A percentile compares a stretch with the other conserved stretches of the same genome.
Conservation (phyloP, 179 eudicot genomes). For the Beta lomatogona region DNA sequence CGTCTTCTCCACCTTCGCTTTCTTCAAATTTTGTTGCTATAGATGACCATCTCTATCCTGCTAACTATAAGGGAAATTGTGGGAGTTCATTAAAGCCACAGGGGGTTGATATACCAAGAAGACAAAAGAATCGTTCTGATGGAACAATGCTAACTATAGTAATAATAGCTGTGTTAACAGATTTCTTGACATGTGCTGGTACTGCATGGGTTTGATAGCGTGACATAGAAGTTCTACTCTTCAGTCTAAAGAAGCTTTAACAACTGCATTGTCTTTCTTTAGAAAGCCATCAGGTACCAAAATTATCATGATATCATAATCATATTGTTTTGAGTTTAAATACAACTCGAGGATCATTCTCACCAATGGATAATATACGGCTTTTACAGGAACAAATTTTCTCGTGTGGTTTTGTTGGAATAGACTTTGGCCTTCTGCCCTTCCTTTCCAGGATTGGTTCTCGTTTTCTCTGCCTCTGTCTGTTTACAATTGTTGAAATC, state of each 20-base stretch:
- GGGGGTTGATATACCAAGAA: slow-evolving; percentile 66
- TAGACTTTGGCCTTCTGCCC: too few relatives aligned
- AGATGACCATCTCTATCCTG: slow-evolving; percentile 50
- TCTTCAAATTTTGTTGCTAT: slow-evolving; percentile 45
- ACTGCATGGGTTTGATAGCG: too few relatives aligned
- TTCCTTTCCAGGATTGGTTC: too few relatives aligned
- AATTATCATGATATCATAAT: neutral
- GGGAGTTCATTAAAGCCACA: slow-evolving; percentile 63
- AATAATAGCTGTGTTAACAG: slow-evolving; percentile 65
- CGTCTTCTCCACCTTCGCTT: slow-evolving; percentile 85
- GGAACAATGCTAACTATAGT: slow-evolving; percentile 48
- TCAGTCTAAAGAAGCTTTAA: too few relatives aligned
- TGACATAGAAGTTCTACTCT: too few relatives aligned
- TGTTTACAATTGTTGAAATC: too few relatives aligned
- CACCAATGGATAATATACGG: too few relatives aligned
- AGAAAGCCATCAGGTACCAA: slow-evolving; percentile 62
- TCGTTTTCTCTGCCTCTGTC: too few relatives aligned
- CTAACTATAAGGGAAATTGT: slow-evolving; percentile 38
- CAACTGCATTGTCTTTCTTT: slow-evolving; percentile 44
- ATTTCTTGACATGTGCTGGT: slow-evolving; percentile 57
- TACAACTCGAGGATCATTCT: too few relatives aligned
- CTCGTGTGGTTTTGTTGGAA: too few relatives aligned
- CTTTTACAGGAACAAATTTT: too few relatives aligned
- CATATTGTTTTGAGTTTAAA: neutral
- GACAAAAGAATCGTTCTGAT: slow-evolving; percentile 40